Evolutionary conservation across 1,284 basidiomycete species (phyloP).

Genomic region (Cutaneotrichosporon mucoides): DNA sequence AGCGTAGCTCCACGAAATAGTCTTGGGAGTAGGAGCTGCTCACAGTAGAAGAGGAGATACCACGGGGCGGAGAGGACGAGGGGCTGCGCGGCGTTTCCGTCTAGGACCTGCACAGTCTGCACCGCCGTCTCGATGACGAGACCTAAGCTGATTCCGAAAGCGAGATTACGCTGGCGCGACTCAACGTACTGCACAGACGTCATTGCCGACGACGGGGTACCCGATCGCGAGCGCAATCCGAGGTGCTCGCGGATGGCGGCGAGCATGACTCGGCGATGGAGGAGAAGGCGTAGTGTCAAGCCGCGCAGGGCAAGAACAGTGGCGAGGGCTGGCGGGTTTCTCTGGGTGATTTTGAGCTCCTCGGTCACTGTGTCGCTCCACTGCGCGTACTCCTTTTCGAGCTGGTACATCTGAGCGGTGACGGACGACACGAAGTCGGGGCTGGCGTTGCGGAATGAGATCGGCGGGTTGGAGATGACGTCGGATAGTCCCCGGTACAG

Average conservation of each 20-base stretch:
- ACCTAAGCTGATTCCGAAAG: conserved; percentile 14
- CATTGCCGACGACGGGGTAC: not conserved
- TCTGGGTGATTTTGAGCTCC: not conserved
- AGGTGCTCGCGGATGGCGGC: conserved; percentile 10
- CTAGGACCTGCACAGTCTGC: conserved; percentile 12
- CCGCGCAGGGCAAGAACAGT: conserved; percentile 16
- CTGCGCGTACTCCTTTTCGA: conserved; percentile 19
- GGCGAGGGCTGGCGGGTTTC: not conserved
- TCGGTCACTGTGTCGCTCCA: conserved; percentile 13
- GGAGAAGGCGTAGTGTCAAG: conserved; percentile 17
- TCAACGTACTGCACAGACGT: conserved; percentile 9
- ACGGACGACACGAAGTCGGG: conserved; percentile 7
- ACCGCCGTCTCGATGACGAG: conserved; percentile 20
- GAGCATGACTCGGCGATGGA: conserved; percentile 22
- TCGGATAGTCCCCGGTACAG: conserved; percentile 16
- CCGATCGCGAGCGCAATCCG: conserved; percentile 3
- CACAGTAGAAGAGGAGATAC: conserved; percentile 25
- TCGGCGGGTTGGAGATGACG: conserved; percentile 14
- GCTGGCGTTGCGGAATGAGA: not conserved
- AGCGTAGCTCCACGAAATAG: too few species aligned
- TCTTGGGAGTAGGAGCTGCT: too few species aligned
- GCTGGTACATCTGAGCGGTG: conserved; percentile 3
- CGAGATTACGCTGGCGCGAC: conserved; percentile 10
- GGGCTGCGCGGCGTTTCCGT: not conserved
- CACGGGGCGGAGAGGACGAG: conserved; percentile 13